Evolutionary conservation across 768 basidiomycete species (phyloP).

Genomic region (Serendipita vermifera): DNA sequence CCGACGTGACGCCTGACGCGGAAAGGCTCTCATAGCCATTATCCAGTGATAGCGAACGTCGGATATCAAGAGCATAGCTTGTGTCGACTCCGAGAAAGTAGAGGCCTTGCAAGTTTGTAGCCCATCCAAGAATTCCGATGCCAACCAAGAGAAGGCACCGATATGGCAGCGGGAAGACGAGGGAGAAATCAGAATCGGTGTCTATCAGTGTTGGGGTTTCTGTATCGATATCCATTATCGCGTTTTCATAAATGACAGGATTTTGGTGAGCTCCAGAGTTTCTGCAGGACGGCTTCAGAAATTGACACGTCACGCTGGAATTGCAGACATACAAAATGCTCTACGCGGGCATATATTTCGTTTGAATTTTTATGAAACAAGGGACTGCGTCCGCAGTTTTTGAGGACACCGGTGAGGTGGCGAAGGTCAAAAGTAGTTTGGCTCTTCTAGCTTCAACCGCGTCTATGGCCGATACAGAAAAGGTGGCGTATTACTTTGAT

Average conservation of each 20-base stretch:
- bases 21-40: not conserved
- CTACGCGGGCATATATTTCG: no score
- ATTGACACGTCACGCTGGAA: slow-evolving; percentile 7
- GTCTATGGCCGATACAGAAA: not conserved
- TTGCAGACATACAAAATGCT: no score
- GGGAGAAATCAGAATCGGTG: slow-evolving; percentile 7
- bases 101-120: slow-evolving; percentile 81
- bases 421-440: not conserved
- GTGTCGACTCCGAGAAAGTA: slow-evolving; percentile 62
- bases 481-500: not conserved
- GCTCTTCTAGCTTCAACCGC: not conserved
- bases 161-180: slow-evolving; percentile 71
- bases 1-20: slow-evolving; percentile 4
- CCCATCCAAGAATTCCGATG: slow-evolving; percentile 79
- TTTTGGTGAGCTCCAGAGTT: not conserved
- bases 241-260: not conserved
- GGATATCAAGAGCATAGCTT: slow-evolving; percentile 52
- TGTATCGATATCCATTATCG: slow-evolving; percentile 15
- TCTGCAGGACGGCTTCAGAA: not conserved
- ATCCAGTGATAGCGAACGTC: not conserved
- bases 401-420: not conserved
- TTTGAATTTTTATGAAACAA: no score
- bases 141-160: slow-evolving; percentile 72
- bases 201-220: not conserved
- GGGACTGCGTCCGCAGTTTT: no score